Conservation (phyloP, 176 grass and related monocot species). For the Pontederia paniculata region DNA sequence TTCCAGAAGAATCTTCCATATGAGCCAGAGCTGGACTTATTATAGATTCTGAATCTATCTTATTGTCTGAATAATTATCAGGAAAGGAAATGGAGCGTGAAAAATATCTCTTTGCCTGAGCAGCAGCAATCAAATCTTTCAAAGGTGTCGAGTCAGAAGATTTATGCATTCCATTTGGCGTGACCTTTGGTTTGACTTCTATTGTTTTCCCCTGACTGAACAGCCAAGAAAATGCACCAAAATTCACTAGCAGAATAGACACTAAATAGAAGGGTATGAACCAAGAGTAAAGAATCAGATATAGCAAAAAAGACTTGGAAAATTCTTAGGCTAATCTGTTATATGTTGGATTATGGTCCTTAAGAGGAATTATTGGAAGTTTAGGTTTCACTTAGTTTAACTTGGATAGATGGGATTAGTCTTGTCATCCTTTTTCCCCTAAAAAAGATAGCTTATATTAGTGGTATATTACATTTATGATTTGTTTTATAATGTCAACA, state of each 20-base stretch:
- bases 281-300: not conserved
- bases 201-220: slow-evolving; percentile 53
- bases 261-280: slow-evolving; percentile 4
- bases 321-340: too few species aligned
- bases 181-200: slow-evolving; percentile 26
- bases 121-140: slow-evolving; percentile 70
- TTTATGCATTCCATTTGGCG: slow-evolving; percentile 31
- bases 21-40: slow-evolving; percentile 29
- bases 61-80: slow-evolving; percentile 41
- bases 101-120: slow-evolving; percentile 35
- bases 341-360: too few species aligned
- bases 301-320: too few species aligned
- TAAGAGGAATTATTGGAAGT: too few species aligned
- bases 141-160: slow-evolving; percentile 45
- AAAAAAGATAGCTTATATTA: too few species aligned
- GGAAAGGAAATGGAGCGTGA: slow-evolving; percentile 51
- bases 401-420: too few species aligned
- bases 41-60: slow-evolving; percentile 32
- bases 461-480: too few species aligned
- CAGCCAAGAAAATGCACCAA: slow-evolving; percentile 25
- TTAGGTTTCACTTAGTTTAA: too few species aligned
- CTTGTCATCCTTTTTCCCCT: too few species aligned
- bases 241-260: slow-evolving; percentile 12
- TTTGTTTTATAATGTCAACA: too few species aligned
- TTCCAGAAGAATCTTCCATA: slow-evolving; percentile 40